Evolutionary conservation across 2,329 filamentous ascomycete genomes (phyloP).

Genomic region (Cercospora janseana): DNA sequence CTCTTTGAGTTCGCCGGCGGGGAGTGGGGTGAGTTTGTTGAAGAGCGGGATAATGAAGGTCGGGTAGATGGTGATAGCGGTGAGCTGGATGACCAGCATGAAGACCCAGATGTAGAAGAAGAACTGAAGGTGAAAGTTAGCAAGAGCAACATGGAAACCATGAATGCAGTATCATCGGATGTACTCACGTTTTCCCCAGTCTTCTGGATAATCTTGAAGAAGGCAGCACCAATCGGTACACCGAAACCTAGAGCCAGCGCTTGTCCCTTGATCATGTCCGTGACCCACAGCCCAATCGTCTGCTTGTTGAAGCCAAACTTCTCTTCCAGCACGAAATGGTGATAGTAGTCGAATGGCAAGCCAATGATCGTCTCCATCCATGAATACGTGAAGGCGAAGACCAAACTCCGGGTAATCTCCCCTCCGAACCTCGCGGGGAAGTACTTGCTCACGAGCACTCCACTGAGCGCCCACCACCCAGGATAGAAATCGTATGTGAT

Average conservation of each 20-base stretch:
- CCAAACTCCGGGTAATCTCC: conserved; percentile 88
- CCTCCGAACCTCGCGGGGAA: conserved; percentile 71
- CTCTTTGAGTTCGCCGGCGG: conserved; percentile 83
- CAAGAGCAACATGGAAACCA: background rate
- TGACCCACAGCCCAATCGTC: conserved; percentile 81
- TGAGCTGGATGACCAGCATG: conserved; percentile 81
- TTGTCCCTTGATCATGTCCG: conserved; percentile 88
- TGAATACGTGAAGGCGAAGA: conserved; percentile 87
- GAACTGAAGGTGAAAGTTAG: conserved; percentile 52
- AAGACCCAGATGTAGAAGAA: conserved; percentile 99
- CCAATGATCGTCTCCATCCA: conserved; percentile 76
- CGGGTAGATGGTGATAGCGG: conserved; percentile 94
- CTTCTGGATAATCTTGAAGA: conserved; percentile 90
- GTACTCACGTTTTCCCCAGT: conserved; percentile 66
- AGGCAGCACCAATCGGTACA: conserved; percentile 83
- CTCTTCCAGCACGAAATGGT: conserved; percentile 93
- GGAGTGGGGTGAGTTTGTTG: conserved; percentile 93
- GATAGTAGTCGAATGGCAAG: conserved; percentile 81
- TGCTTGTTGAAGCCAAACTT: conserved; percentile 99
- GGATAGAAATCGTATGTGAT: conserved; percentile 90
- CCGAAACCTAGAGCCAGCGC: conserved; percentile 75
- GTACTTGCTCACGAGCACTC: conserved; percentile 69
- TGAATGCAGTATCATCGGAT: background rate
- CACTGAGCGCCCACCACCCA: conserved; percentile 82
- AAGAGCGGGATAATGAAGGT: conserved; percentile 92